Percentiles rank a stretch among this genome's conserved stretches.
Conservation (phyloP, 1,284 basidiomycete species). For the Ceratobasidium sp. region DNA sequence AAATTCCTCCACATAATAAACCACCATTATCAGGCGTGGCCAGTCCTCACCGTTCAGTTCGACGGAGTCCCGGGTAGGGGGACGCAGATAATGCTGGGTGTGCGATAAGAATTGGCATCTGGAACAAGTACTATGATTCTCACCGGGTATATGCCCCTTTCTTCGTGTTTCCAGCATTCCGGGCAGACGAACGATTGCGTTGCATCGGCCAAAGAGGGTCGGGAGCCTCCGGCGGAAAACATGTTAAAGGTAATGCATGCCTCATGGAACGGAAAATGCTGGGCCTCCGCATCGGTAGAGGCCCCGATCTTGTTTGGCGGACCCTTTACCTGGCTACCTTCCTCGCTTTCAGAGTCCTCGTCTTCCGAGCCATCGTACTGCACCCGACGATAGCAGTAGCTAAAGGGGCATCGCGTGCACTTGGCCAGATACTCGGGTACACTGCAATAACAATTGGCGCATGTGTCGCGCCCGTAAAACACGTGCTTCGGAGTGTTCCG, state of each 20-base stretch:
- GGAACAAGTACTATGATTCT: background rate
- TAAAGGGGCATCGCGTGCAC: background rate
- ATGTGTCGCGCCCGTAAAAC: background rate
- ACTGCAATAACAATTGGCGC: background rate
- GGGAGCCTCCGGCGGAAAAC: background rate
- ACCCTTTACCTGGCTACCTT: background rate
- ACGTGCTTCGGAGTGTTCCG: background rate
- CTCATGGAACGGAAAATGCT: background rate
- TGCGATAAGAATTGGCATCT: background rate
- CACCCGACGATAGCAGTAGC: conserved; percentile 4
- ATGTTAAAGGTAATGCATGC: conserved; percentile 10
- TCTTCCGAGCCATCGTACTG: conserved; percentile 5
- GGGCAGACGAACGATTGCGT: conserved; percentile 5
- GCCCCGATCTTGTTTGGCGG: too few species aligned
- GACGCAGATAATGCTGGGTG: conserved; percentile 6
- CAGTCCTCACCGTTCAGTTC: background rate
- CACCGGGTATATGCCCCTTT: conserved; percentile 11
- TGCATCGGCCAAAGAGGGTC: background rate
- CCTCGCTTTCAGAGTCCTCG: background rate
- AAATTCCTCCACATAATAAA: conserved; percentile 33
- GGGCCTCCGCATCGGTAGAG: background rate
- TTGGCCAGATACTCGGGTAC: conserved; percentile 12
- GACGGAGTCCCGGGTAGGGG: background rate
- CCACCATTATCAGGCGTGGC: background rate
- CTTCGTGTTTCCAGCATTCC: background rate